Conservation (phyloP, 2,329 filamentous ascomycete genomes). For the Fusarium lyarnte region DNA sequence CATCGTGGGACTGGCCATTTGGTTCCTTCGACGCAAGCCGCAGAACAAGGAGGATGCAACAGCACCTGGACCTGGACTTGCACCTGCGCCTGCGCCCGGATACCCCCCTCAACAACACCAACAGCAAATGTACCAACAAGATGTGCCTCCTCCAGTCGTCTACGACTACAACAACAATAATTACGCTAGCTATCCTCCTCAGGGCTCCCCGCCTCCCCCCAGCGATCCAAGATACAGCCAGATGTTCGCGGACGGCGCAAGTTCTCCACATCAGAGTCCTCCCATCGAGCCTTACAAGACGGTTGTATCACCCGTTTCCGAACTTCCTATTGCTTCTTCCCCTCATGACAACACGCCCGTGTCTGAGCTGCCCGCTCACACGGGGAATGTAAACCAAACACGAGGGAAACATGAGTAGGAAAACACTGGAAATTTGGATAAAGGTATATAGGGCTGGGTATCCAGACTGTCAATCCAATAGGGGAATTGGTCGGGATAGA, state of each 20-base stretch:
- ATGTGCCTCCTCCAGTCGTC: background rate
- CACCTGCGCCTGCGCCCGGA: background rate
- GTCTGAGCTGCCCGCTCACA: background rate
- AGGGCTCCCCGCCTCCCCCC: background rate
- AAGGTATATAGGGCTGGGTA: background rate
- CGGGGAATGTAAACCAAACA: no score
- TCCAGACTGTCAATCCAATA: background rate
- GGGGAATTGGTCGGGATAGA: no score
- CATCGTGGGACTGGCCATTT: background rate
- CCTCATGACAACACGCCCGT: background rate
- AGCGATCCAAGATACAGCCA: background rate
- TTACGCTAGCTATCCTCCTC: background rate
- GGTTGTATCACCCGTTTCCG: background rate
- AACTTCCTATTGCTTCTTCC: background rate
- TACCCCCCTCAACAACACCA: background rate
- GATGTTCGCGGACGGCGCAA: background rate
- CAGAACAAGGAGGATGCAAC: background rate
- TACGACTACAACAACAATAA: background rate
- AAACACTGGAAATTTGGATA: background rate
- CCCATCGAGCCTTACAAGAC: background rate
- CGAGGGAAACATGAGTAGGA: fast-evolving
- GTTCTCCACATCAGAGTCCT: background rate
- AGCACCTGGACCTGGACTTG: background rate
- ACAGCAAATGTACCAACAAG: background rate
- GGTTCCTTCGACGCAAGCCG: background rate